Evolutionary conservation across 257 asterid genomes (phyloP).

Genomic region (Nicotiana obtusifolia): DNA sequence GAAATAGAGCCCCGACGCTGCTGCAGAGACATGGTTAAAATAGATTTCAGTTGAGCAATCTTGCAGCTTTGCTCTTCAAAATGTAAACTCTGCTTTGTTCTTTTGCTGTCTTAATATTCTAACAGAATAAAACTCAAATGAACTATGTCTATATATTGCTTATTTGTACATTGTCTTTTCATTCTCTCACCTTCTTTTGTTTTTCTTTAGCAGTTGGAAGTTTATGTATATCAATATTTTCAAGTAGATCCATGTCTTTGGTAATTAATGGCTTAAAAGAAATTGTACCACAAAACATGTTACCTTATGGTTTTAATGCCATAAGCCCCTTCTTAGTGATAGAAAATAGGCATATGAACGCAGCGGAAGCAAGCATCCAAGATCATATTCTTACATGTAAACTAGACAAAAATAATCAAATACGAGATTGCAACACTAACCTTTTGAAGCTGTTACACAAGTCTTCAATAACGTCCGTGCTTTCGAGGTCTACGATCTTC

Average conservation of each 20-base stretch:
- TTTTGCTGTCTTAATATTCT: slow-evolving; percentile 3
- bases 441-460: too few relatives aligned
- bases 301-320: not conserved
- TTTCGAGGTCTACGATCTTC: too few relatives aligned
- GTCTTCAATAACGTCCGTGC: too few relatives aligned
- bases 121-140: slow-evolving; percentile 4
- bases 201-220: slow-evolving; percentile 5
- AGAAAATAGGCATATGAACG: too few relatives aligned
- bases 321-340: not conserved
- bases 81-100: slow-evolving; percentile 12
- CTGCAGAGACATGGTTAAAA: slow-evolving; percentile 1
- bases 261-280: not conserved
- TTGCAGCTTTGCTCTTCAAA: slow-evolving; percentile 2
- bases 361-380: too few relatives aligned
- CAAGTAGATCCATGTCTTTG: not conserved
- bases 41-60: slow-evolving; percentile 6
- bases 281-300: not conserved
- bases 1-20: not conserved
- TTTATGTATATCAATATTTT: not conserved
- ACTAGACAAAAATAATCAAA: too few relatives aligned
- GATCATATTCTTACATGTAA: too few relatives aligned
- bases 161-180: slow-evolving; percentile 2
- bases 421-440: too few relatives aligned
- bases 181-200: not conserved
- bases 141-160: slow-evolving; percentile 3